Evolutionary conservation across 1,139 yeast genomes (phyloP).

Genomic region (Wickerhamomyces sp.): DNA sequence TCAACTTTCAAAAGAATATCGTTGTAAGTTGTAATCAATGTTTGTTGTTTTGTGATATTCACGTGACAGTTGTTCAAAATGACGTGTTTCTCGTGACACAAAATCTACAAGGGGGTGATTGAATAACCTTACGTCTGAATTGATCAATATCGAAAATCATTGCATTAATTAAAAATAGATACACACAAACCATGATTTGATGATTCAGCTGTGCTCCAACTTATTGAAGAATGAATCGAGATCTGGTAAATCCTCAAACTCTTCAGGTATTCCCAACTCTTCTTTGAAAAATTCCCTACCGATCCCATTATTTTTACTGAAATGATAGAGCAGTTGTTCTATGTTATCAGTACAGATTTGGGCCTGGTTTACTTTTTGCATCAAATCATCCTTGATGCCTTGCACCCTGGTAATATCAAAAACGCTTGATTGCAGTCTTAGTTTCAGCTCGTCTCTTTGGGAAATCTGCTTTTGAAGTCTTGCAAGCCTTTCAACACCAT

Average conservation of each 20-base stretch:
- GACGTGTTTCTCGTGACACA: background rate
- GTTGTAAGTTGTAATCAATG: no score
- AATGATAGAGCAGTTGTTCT: conserved; percentile 22
- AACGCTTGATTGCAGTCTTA: conserved; percentile 5
- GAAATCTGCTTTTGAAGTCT: conserved; percentile 2
- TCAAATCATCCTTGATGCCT: conserved; percentile 8
- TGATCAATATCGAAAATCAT: background rate
- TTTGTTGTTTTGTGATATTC: background rate
- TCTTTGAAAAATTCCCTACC: conserved; percentile 16
- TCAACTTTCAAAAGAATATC: no score
- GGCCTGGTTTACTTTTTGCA: conserved; percentile 7
- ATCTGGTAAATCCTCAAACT: conserved; percentile 23
- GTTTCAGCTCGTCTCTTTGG: conserved; percentile 5
- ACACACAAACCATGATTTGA: background rate
- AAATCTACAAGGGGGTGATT: no score
- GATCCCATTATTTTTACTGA: conserved; percentile 18
- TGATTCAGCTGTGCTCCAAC: background rate
- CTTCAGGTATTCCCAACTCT: conserved; percentile 28
- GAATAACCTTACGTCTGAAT: no score
- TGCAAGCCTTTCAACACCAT: background rate
- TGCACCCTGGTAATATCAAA: conserved; percentile 10
- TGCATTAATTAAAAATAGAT: background rate
- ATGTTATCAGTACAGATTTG: conserved; percentile 27
- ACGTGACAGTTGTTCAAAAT: background rate
- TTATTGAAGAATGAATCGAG: conserved; percentile 20